Conservation (phyloP, 1,139 yeast genomes). For the Geotrichum carabidarum region DNA sequence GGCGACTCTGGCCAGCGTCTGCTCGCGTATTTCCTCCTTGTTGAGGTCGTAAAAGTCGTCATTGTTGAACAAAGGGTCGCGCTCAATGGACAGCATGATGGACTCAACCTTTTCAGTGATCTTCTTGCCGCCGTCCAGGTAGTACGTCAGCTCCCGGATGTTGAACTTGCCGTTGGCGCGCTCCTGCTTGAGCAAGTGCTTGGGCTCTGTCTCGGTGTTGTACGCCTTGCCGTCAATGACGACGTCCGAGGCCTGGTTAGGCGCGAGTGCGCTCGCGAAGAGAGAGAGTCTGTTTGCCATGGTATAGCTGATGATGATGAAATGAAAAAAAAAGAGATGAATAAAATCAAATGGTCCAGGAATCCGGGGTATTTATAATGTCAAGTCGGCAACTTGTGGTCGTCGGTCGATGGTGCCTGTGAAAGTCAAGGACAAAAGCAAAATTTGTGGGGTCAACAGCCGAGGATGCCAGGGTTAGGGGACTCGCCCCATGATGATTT, state of each 20-base stretch:
- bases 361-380: neutral
- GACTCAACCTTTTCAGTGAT: constrained; percentile 43
- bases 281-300: constrained; percentile 3
- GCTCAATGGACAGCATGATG: constrained; percentile 43
- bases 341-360: neutral
- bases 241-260: constrained; percentile 20
- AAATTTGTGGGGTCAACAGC: no score
- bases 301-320: neutral
- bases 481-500: no score
- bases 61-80: constrained; percentile 48
- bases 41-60: constrained; percentile 47
- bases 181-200: constrained; percentile 37
- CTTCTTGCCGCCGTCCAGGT: constrained; percentile 47
- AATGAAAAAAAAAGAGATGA: neutral
- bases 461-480: no score
- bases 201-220: constrained; percentile 23
- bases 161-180: constrained; percentile 43
- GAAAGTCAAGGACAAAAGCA: no score
- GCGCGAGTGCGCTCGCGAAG: constrained; percentile 1
- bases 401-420: neutral
- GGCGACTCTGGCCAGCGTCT: constrained; percentile 45
- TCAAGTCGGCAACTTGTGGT: neutral
- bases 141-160: constrained; percentile 42
- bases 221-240: constrained; percentile 26
- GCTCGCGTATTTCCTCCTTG: constrained; percentile 46